A percentile compares a stretch with the other conserved stretches of the same genome.
phyloP scores from a whole-genome alignment of 176 grass and related monocot genomes.

The Carex parvula region DNA sequence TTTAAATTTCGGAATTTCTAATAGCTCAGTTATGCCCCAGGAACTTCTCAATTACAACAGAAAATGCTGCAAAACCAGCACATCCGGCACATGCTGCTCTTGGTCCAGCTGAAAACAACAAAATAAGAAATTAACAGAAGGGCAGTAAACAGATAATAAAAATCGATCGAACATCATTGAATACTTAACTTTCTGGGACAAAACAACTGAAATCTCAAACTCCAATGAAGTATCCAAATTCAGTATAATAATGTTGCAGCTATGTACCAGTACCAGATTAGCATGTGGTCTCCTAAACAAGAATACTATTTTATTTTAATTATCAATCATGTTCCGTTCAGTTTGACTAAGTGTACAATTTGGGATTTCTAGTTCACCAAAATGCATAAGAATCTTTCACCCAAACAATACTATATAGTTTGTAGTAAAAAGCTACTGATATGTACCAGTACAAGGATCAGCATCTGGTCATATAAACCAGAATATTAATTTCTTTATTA shows the following conservation, averaged over 20 bases:
- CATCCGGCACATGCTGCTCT: conserved; percentile 81
- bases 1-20: not conserved
- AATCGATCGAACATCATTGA: not conserved
- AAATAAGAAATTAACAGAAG: conserved; percentile 8
- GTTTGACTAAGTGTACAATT: not conserved
- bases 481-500: not conserved
- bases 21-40: conserved; percentile 63
- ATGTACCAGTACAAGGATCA: not conserved
- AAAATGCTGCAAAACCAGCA: conserved; percentile 91
- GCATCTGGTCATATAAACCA: conserved; percentile 8
- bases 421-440: not conserved
- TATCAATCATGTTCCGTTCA: not conserved
- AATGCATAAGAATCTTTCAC: not conserved
- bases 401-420: not conserved
- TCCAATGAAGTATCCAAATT: conserved; percentile 2
- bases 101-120: conserved; percentile 70
- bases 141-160: not conserved
- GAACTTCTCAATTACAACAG: conserved; percentile 87
- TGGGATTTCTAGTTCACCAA: not conserved
- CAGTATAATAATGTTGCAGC: not conserved
- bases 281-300: not conserved
- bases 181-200: not conserved
- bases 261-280: not conserved
- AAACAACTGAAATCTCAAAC: not conserved
- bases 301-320: not conserved